Evolutionary conservation across 2,329 filamentous ascomycete genomes (phyloP).

Genomic region (Ambrosiella beaveri): DNA sequence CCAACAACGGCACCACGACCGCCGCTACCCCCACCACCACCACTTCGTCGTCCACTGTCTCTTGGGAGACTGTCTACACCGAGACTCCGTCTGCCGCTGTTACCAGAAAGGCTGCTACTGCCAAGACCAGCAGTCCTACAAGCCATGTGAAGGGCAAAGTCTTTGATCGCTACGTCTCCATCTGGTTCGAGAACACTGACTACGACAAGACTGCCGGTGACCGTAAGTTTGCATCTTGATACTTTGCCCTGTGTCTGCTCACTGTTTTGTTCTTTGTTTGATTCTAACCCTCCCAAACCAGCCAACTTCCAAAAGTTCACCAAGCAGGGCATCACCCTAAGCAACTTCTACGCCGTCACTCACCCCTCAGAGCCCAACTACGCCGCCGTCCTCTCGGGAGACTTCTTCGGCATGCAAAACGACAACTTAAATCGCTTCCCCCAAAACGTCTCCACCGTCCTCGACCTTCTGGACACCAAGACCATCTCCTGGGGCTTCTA

Average conservation of each 20-base stretch:
- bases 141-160: slow-evolving; percentile 50
- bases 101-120: slow-evolving; percentile 23
- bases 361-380: slow-evolving; percentile 68
- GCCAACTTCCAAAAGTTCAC: slow-evolving; percentile 19
- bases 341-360: slow-evolving; percentile 39
- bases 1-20: neutral
- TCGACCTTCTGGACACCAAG: slow-evolving; percentile 50
- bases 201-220: slow-evolving; percentile 48
- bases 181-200: slow-evolving; percentile 66
- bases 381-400: slow-evolving; percentile 47
- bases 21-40: neutral
- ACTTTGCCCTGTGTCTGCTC: neutral
- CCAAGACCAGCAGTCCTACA: slow-evolving; percentile 40
- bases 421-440: slow-evolving; percentile 44
- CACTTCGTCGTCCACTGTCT: neutral
- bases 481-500: slow-evolving; percentile 54
- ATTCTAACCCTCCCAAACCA: slow-evolving; percentile 3
- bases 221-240: slow-evolving; percentile 26
- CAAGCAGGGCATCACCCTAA: slow-evolving; percentile 19
- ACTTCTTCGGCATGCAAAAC: slow-evolving; percentile 57
- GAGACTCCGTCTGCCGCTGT: neutral
- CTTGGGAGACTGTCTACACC: neutral
- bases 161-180: slow-evolving; percentile 54
- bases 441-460: slow-evolving; percentile 45
- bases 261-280: neutral